Base-by-base conservation (phyloP, 208 protist species). In the Phytomonas sp. region DNA sequence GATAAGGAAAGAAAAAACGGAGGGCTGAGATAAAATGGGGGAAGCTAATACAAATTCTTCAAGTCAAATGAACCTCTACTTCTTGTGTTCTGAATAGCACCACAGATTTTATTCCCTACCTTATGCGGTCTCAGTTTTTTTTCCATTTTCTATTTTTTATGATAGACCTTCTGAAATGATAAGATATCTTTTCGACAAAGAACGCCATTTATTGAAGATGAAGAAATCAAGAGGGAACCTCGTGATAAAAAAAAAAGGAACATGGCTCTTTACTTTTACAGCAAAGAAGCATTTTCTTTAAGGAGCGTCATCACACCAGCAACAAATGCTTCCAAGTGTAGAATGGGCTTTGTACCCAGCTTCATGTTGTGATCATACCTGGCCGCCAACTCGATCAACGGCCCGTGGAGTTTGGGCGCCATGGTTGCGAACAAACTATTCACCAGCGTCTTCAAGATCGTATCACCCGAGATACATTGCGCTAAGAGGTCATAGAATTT, bases 261-360 rank as follows among this genome's bases (percentile, higher is more conserved):
- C 16, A 56, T 4, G 8, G 19, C 45, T 0, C 45, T 26, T 23
- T 26, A 4, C 16, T 26, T 56, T 56, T 56, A 56, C 23, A 6
- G 23, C 45, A 26, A 19, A 19, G 12, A 19, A 26, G 45, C 19
- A 29, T 72, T 56, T 26, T 72, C 67, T 67, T 96, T 96, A 16
- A 94, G 66, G n/a, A 91, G 71, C 71, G 86, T 78, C 92, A 96
- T 96, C 7, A 93, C 87, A 29, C 78, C 80, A 0, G 92, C 88
- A 10, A 97, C 77, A 77, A 99, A 99, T 0, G 99, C 99, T 79
- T 99, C 99, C 11, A 99, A 74, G 78, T 99, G 99, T 45, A 99
- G 93, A 63, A 99, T 99, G 33, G 95, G 85, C 80, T 99, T 99
- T 6, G 88, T 91, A 29, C 99, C 99, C 0, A 94, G 76, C 75